phyloP scores from a whole-genome alignment of 163 green algal genomes.

The Prototheca cutis region DNA sequence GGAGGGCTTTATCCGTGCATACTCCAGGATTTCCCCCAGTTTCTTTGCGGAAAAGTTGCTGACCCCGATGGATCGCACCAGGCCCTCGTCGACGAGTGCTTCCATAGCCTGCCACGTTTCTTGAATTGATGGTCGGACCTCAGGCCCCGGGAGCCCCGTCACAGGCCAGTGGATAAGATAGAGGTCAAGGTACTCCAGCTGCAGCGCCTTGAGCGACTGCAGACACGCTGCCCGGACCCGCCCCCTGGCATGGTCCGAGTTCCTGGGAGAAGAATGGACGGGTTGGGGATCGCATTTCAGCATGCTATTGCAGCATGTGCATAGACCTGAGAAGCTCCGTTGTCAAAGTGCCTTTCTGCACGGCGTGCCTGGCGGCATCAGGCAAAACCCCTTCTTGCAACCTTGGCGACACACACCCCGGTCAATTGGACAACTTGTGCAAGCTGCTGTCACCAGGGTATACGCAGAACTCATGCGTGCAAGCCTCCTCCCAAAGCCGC shows the following conservation, averaged over 20 bases:
- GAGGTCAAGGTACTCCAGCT: constrained; percentile 79
- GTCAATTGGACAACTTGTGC: no score
- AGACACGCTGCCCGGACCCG: constrained; percentile 48
- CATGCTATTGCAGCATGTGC: no score
- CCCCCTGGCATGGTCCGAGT: constrained; percentile 36
- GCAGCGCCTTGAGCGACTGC: constrained; percentile 63
- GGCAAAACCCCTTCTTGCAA: no score
- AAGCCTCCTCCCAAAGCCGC: no score
- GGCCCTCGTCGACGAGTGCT: constrained; percentile 47
- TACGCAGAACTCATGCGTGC: no score
- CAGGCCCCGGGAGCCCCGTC: constrained; percentile 35
- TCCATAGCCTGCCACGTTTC: constrained; percentile 88
- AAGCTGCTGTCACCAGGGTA: no score
- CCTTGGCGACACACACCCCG: no score
- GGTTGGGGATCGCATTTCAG: no score
- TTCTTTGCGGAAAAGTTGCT: constrained; percentile 62
- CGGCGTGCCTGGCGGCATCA: no score
- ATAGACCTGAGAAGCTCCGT: no score
- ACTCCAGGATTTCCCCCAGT: constrained; percentile 19
- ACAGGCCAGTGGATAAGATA: constrained; percentile 80
- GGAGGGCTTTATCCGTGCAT: constrained; percentile 11
- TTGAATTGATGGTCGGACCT: constrained; percentile 29
- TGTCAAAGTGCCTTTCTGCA: no score
- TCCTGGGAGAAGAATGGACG: no score
- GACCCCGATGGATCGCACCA: constrained; percentile 72